phyloP scores from a whole-genome alignment of 441 rosid genomes.

The Brassica balearica region DNA sequence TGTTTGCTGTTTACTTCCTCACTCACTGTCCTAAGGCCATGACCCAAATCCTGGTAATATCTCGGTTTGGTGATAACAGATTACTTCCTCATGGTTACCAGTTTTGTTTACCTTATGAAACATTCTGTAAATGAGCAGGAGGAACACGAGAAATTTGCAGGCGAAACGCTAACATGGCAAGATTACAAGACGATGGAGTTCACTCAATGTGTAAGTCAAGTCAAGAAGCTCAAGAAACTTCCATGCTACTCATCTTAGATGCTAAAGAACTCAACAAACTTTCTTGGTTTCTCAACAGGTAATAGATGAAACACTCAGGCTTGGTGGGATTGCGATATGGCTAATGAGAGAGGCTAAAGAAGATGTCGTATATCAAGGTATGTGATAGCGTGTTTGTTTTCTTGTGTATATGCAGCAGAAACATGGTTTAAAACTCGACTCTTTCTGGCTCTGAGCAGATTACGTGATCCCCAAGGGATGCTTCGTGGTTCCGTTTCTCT shows the following conservation, averaged over 20 bases:
- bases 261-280: not conserved
- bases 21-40: constrained; percentile 65
- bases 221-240: not conserved
- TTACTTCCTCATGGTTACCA: constrained; percentile 5
- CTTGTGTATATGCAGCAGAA: not conserved
- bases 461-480: constrained; percentile 81
- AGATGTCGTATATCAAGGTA: constrained; percentile 75
- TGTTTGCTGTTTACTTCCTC: constrained; percentile 79
- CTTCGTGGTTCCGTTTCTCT: constrained; percentile 80
- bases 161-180: constrained; percentile 63
- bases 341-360: constrained; percentile 83
- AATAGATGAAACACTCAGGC: constrained; percentile 82
- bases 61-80: not conserved
- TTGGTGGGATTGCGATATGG: constrained; percentile 91
- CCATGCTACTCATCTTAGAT: constrained; percentile 20
- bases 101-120: constrained; percentile 11
- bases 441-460: constrained; percentile 49
- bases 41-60: constrained; percentile 58
- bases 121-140: constrained; percentile 51
- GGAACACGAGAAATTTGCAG: constrained; percentile 57
- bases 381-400: not conserved
- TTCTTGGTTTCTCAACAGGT: constrained; percentile 50
- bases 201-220: constrained; percentile 85
- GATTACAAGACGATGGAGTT: constrained; percentile 81
- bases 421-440: not conserved